These are phyloP conservation scores for Alternaria sp. DNA, from an alignment of 2,329 filamentous ascomycete genomes.

Conservation along the genomic window DNA sequence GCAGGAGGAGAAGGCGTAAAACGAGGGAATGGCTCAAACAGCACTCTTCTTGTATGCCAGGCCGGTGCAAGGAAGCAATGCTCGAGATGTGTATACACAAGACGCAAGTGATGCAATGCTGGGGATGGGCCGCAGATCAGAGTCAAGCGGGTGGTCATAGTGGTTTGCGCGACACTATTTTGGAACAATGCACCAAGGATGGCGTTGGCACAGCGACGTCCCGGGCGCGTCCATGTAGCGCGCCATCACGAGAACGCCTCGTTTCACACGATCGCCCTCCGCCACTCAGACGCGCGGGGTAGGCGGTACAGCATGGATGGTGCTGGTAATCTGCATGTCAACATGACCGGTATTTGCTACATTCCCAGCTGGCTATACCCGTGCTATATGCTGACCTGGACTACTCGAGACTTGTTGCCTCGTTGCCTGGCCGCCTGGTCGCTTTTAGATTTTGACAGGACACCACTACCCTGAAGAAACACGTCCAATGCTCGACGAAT, in stretches of 20 bases:
- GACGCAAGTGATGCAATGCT: conserved; percentile 37
- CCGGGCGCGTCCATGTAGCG: conserved; percentile 18
- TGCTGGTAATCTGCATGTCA: conserved; percentile 8
- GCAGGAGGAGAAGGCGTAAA: conserved; percentile 5
- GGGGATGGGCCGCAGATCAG: conserved; percentile 22
- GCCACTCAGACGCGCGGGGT: conserved; percentile 19
- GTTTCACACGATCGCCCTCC: conserved; percentile 33
- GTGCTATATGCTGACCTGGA: background rate
- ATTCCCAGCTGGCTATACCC: background rate
- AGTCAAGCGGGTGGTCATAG: conserved; percentile 28
- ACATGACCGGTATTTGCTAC: conserved; percentile 33
- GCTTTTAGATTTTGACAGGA: background rate
- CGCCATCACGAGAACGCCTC: conserved; percentile 26
- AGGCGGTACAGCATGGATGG: conserved; percentile 9
- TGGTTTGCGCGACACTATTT: conserved; percentile 25
- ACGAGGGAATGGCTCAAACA: conserved; percentile 12
- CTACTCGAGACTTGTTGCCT: background rate
- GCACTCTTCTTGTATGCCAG: background rate
- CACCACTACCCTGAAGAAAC: background rate
- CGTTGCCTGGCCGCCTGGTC: background rate
- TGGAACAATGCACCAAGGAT: conserved; percentile 7
- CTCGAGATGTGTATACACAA: conserved; percentile 7
- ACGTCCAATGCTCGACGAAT: background rate
- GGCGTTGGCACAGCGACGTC: conserved; percentile 16
- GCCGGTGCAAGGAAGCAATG: background rate